Evolutionary conservation across 371 early-diverging fungal species (phyloP).

Genomic region (Rhizopus microsporus): DNA sequence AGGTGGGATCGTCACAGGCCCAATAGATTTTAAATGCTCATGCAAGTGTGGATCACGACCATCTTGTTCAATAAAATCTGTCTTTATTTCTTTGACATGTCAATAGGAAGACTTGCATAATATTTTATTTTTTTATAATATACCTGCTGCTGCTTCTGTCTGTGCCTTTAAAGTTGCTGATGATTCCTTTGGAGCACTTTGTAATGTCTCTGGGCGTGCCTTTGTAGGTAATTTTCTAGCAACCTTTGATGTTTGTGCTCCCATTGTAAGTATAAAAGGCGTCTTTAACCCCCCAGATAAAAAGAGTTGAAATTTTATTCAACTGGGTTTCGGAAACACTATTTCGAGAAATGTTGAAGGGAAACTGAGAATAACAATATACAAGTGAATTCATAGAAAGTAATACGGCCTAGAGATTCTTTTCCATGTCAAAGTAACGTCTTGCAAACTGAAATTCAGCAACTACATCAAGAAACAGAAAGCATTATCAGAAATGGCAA

Average conservation of each 20-base stretch:
- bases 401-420: too few species aligned
- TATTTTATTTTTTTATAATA: too few species aligned
- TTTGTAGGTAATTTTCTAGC: conserved; percentile 41
- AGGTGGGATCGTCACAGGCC: conserved; percentile 39
- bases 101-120: neutral
- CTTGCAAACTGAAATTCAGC: too few species aligned
- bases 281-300: neutral
- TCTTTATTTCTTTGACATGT: conserved; percentile 16
- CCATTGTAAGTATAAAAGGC: conserved; percentile 26
- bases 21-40: conserved; percentile 34
- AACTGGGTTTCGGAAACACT: too few species aligned
- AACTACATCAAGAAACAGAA: too few species aligned
- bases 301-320: neutral
- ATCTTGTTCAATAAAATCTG: conserved; percentile 35
- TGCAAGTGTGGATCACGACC: conserved; percentile 40
- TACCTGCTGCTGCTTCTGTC: conserved; percentile 14
- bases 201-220: conserved; percentile 30
- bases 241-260: conserved; percentile 47
- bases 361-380: neutral
- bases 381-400: too few species aligned
- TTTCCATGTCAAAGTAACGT: too few species aligned
- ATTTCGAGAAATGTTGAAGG: neutral
- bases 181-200: conserved; percentile 32
- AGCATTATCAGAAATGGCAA: too few species aligned
- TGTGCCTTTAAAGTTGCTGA: conserved; percentile 24